A percentile compares a stretch with the other conserved stretches of the same genome.
Conservation (phyloP, 305 asterid genomes). For the Fraxinus sp. region DNA sequence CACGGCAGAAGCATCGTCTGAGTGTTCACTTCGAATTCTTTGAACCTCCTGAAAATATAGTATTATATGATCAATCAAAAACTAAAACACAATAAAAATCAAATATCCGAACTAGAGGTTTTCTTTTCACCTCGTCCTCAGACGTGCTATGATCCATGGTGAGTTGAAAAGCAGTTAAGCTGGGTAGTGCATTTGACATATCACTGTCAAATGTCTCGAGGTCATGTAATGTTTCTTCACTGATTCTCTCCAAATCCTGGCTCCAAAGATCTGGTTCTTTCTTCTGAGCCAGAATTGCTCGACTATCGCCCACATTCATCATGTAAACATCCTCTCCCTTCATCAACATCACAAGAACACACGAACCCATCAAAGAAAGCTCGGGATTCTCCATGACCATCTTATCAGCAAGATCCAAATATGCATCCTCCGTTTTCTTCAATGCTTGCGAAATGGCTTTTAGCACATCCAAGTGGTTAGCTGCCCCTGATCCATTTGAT, state of each 20-base stretch:
- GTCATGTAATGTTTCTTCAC: constrained; percentile 73
- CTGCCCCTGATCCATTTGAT: constrained; percentile 34
- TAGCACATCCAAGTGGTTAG: constrained; percentile 68
- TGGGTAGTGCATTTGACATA: constrained; percentile 31
- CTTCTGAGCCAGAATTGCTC: constrained; percentile 72
- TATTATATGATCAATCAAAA: constrained; percentile 24
- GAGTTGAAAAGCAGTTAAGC: constrained; percentile 73
- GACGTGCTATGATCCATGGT: constrained; percentile 88
- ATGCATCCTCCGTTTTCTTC: constrained; percentile 76
- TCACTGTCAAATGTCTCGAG: constrained; percentile 67
- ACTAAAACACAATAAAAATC: neutral
- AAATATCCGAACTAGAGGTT: neutral
- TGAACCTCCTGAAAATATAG: constrained; percentile 57
- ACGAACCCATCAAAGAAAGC: constrained; percentile 89
- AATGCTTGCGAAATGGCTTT: constrained; percentile 73
- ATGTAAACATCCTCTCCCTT: constrained; percentile 86
- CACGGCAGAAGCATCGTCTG: constrained; percentile 73
- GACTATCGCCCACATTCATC: constrained; percentile 94
- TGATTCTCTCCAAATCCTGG: constrained; percentile 87
- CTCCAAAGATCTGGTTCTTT: constrained; percentile 87
- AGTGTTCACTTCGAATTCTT: constrained; percentile 72
- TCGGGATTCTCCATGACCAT: constrained; percentile 83
- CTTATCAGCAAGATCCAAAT: constrained; percentile 68
- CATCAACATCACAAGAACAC: constrained; percentile 91
- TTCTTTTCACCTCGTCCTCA: constrained; percentile 58